A percentile compares a stretch with the other conserved stretches of the same genome.
Conservation (phyloP, 2,329 filamentous ascomycete genomes). For the Aspergillus viridinutans region DNA sequence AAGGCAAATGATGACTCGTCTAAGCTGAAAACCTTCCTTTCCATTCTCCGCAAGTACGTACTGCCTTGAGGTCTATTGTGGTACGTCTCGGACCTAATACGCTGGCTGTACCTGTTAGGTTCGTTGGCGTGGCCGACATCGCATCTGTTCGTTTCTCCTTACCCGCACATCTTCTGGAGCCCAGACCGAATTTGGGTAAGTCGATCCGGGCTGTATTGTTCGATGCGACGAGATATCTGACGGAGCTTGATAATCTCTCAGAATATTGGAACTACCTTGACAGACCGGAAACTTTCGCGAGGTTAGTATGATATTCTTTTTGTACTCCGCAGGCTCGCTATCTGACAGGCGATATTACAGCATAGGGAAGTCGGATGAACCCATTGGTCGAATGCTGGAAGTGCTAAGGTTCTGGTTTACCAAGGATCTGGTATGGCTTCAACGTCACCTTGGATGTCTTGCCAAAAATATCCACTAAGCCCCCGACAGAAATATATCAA, state of each 20-base stretch:
- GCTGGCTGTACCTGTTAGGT: conserved; percentile 51
- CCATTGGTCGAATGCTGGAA: conserved; percentile 89
- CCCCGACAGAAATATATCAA: conserved; percentile 80
- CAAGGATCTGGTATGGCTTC: conserved; percentile 68
- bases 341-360: conserved; percentile 44
- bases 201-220: conserved; percentile 1
- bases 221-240: conserved; percentile 12
- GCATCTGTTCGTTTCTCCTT: conserved; percentile 93
- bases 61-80: neutral
- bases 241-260: conserved; percentile 23
- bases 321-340: conserved; percentile 15
- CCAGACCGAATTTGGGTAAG: conserved; percentile 80
- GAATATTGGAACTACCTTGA: conserved; percentile 99
- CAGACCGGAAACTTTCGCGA: conserved; percentile 81
- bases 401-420: conserved; percentile 97
- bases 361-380: conserved; percentile 84
- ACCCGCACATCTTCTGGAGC: conserved; percentile 90
- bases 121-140: conserved; percentile 93
- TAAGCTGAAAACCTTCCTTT: conserved; percentile 83
- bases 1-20: conserved; percentile 71
- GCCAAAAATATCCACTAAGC: conserved; percentile 14
- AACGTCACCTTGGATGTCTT: neutral
- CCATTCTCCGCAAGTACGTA: conserved; percentile 75
- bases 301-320: conserved; percentile 38
- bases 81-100: neutral